A percentile compares a stretch with the other conserved stretches of the same genome.
phyloP scores from a whole-genome alignment of 2,329 filamentous ascomycete species.

The Stagonosporopsis rhizophila region DNA sequence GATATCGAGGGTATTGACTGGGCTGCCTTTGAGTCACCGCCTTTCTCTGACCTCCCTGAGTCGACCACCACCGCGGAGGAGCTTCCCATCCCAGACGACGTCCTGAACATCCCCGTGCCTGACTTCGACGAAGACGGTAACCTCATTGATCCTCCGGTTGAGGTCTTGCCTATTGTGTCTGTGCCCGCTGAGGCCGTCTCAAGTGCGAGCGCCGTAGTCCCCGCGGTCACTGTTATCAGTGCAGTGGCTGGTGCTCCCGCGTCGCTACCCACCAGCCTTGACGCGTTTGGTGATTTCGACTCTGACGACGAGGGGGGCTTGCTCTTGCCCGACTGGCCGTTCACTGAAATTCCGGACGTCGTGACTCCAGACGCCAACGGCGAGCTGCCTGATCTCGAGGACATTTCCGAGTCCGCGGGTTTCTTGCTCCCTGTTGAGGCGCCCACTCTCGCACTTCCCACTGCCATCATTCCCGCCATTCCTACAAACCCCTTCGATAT shows the following conservation, averaged over 20 bases:
- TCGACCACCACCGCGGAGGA: not conserved
- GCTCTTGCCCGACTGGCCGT: slow-evolving; percentile 13
- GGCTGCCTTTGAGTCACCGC: slow-evolving; percentile 8
- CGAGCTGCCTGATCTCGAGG: slow-evolving; percentile 5
- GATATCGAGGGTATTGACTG: slow-evolving; percentile 12
- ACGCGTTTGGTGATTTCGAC: not conserved
- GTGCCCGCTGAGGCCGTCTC: not conserved
- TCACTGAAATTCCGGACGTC: not conserved
- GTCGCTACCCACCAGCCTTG: slow-evolving; percentile 5
- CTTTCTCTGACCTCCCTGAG: not conserved
- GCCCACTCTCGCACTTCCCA: not conserved
- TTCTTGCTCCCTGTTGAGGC: not conserved
- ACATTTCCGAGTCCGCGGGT: not conserved
- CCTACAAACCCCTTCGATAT: slow-evolving; percentile 3
- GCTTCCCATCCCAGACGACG: slow-evolving; percentile 5
- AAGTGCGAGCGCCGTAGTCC: not conserved
- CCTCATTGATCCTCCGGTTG: not conserved
- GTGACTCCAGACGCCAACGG: not conserved
- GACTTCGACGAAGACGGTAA: slow-evolving; percentile 9
- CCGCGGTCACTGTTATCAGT: not conserved
- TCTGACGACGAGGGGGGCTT: not conserved
- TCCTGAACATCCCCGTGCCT: slow-evolving; percentile 11
- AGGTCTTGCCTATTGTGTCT: not conserved
- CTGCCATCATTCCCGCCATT: not conserved
- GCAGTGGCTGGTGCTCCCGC: not conserved